Conservation (phyloP, 2,329 filamentous ascomycete species). For the Curvularia verruculosa region DNA sequence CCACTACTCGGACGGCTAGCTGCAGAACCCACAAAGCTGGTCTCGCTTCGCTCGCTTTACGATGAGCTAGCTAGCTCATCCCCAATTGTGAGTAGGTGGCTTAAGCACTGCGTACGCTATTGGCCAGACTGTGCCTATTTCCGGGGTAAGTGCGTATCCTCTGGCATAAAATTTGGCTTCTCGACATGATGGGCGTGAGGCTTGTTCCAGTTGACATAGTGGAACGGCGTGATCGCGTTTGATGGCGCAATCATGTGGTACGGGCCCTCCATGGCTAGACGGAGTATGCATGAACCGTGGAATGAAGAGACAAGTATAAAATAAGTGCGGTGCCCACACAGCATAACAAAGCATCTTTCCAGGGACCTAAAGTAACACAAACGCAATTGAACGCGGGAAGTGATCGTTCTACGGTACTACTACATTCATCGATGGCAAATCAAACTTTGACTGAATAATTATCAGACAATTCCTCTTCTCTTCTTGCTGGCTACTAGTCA, state of each 20-base stretch:
- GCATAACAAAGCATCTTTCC: background rate
- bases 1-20: background rate
- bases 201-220: background rate
- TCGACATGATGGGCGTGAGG: background rate
- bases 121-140: background rate
- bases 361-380: background rate
- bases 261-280: background rate
- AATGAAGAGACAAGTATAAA: constrained; percentile 7
- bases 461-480: background rate
- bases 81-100: background rate
- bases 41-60: background rate
- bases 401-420: background rate
- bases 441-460: background rate
- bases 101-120: background rate
- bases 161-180: background rate
- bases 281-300: background rate
- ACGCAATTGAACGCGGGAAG: background rate
- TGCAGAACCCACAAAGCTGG: background rate
- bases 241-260: constrained; percentile 9
- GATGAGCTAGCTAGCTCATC: background rate
- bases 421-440: background rate
- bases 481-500: background rate
- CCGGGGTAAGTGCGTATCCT: background rate
- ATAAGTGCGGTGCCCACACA: background rate
- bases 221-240: constrained; percentile 1